Percentiles rank a stretch among this genome's conserved stretches.
Evolutionary conservation across 75 land plant genomes (phyloP).

Genomic region (Ceratopteris richardii): DNA sequence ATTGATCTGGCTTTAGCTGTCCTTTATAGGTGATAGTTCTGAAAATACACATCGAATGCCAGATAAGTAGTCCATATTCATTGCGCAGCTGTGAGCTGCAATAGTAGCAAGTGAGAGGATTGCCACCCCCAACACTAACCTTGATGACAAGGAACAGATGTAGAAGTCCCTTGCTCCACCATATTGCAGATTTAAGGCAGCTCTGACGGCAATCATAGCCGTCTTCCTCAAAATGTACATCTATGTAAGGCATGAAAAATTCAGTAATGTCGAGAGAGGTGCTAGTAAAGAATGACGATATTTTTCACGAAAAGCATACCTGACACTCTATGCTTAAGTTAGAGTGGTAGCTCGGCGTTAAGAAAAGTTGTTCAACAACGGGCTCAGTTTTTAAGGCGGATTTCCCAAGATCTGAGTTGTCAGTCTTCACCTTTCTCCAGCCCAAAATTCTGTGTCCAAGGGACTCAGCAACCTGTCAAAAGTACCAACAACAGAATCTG

Average conservation of each 20-base stretch:
- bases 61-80: not conserved
- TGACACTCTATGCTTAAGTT: constrained; percentile 72
- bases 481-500: too few relatives aligned
- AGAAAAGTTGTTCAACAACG: constrained; percentile 86
- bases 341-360: constrained; percentile 56
- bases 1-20: constrained; percentile 84
- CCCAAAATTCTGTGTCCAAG: constrained; percentile 90
- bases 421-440: constrained; percentile 82
- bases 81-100: too few relatives aligned
- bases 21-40: constrained; percentile 99
- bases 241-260: constrained; percentile 26
- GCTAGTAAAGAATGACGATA: too few relatives aligned
- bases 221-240: constrained; percentile 89
- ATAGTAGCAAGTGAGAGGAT: too few relatives aligned
- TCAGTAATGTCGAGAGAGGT: not conserved
- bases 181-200: constrained; percentile 76
- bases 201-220: constrained; percentile 87
- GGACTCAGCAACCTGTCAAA: constrained; percentile 79
- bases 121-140: too few relatives aligned
- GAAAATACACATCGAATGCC: not conserved
- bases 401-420: constrained; percentile 78
- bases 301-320: constrained; percentile 24
- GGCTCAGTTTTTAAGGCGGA: constrained; percentile 91
- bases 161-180: constrained; percentile 89
- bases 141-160: constrained; percentile 94